Conservation (phyloP, 2,329 filamentous ascomycete species). For the Paradendryphiella salina region DNA sequence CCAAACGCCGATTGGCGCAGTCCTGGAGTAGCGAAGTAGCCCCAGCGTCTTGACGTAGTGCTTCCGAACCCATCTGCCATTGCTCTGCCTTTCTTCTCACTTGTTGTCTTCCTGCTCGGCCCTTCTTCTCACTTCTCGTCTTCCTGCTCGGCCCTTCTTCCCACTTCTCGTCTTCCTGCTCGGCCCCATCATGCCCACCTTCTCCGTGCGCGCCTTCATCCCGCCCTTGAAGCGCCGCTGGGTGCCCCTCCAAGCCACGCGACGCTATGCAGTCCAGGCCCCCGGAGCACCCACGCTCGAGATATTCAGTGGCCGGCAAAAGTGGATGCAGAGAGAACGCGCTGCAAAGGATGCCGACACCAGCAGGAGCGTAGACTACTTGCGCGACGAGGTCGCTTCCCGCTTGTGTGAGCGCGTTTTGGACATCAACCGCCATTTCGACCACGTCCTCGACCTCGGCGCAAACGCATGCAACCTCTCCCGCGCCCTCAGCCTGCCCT, state of each 20-base stretch:
- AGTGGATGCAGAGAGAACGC: slow-evolving; percentile 90
- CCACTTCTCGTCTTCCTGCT: neutral
- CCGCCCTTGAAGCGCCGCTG: slow-evolving; percentile 37
- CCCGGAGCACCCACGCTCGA: slow-evolving; percentile 78
- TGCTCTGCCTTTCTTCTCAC: neutral
- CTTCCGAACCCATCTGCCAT: slow-evolving; percentile 1
- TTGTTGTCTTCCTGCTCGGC: neutral
- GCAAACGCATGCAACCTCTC: slow-evolving; percentile 96
- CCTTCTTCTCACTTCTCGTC: neutral
- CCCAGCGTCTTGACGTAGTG: slow-evolving; percentile 15
- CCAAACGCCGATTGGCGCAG: slow-evolving; percentile 17
- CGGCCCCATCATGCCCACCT: slow-evolving; percentile 33
- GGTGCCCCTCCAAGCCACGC: slow-evolving; percentile 28
- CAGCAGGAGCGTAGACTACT: slow-evolving; percentile 83
- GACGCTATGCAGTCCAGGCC: slow-evolving; percentile 76
- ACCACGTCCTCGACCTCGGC: slow-evolving; percentile 84
- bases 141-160: neutral
- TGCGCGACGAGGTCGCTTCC: slow-evolving; percentile 87
- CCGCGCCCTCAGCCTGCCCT: slow-evolving; percentile 67
- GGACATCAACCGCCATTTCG: slow-evolving; percentile 88
- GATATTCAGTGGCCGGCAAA: slow-evolving; percentile 86
- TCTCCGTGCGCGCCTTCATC: slow-evolving; percentile 44
- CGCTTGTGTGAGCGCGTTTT: slow-evolving; percentile 84
- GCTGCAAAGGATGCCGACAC: slow-evolving; percentile 70
- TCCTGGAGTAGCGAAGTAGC: too few relatives aligned